Base-by-base conservation (phyloP, 2,329 filamentous ascomycete species). In the Ophiosphaerella herpotricha region DNA sequence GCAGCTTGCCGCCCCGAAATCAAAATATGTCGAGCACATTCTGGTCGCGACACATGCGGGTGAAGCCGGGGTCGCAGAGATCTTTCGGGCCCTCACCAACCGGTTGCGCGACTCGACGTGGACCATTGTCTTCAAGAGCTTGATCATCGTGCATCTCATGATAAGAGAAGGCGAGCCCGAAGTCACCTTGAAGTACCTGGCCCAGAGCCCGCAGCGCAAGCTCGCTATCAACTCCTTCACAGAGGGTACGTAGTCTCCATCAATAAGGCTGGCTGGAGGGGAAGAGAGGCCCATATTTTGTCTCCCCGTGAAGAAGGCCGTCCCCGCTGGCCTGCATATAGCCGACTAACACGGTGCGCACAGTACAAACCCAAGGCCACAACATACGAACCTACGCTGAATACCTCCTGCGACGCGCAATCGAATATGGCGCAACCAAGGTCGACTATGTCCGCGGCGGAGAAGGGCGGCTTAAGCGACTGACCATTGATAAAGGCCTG, bases 11-110 rank as follows among this genome's bases (percentile, higher is more conserved):
- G 90, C 94, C 55, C 94, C 94, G 43, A 99, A 99, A 79, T 94
- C 93, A 48, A 99, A 99, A 78, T 99, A 97, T 79, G 95, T 99
- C 79, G 94, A 99, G 75, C 91, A 97, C 72, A 97, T 99, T 70
- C 84, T 99, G 49, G 83, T 97, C 61, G 93, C 94, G 57, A 99
- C 94, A 33, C 91, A 97, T 76, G 88, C 91, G 18, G 94, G 92
- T 63, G 94, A 99, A 76, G 89, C 90, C 46, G 94, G 93, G 61
- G 91, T 99, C 52, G 93, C 88, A 52, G 94, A 99, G 77, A 90
- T 99, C 68, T 97, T 99, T 74, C 87, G 94, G 54, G 90, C 91
- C 36, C 80, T 99, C 46, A 91, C 95, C 71, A 85, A 91, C 72
- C 86, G 94, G 44, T 77, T 99, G 60, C 88, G 91, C 71, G 94